phyloP scores from a whole-genome alignment of 805 yeast genomes.

The Sungouiella blattae region DNA sequence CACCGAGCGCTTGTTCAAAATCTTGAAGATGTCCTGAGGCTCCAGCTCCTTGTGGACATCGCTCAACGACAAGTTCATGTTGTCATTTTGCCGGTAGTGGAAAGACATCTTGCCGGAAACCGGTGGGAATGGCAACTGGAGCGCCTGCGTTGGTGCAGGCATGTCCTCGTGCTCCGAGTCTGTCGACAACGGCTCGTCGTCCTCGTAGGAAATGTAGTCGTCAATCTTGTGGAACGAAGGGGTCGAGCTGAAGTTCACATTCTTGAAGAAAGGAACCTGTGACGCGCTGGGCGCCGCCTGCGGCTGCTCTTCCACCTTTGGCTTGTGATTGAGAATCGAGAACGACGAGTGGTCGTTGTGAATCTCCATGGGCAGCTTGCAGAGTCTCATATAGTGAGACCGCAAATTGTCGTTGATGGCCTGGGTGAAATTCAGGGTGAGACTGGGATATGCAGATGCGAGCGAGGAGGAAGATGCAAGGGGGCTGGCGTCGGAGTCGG shows the following conservation, averaged over 20 bases:
- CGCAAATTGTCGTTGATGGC: slow-evolving; percentile 38
- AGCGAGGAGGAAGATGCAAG: slow-evolving; percentile 3
- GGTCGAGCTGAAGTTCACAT: slow-evolving; percentile 33
- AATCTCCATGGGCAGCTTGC: slow-evolving; percentile 28
- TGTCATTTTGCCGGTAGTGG: slow-evolving; percentile 35
- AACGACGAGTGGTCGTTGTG: slow-evolving; percentile 33
- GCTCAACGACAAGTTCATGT: slow-evolving; percentile 31
- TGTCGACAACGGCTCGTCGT: slow-evolving; percentile 10
- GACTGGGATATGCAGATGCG: slow-evolving; percentile 9
- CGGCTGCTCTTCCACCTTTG: slow-evolving; percentile 1
- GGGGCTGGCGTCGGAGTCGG: slow-evolving; percentile 1
- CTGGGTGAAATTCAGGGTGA: slow-evolving; percentile 32
- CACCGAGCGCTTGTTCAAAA: slow-evolving; percentile 34
- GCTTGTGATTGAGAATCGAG: slow-evolving; percentile 24
- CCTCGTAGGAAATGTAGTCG: slow-evolving; percentile 35
- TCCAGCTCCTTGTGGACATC: slow-evolving; percentile 12
- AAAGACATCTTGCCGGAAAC: slow-evolving; percentile 30
- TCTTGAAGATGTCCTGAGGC: slow-evolving; percentile 27
- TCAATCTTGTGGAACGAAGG: slow-evolving; percentile 27
- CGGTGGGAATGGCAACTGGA: slow-evolving; percentile 9
- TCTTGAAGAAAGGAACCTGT: slow-evolving; percentile 34
- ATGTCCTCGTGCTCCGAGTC: slow-evolving; percentile 15
- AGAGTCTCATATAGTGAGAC: slow-evolving; percentile 25
- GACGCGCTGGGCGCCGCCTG: slow-evolving; percentile 5
- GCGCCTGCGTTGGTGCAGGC: slow-evolving; percentile 7